Evolutionary conservation across 2,329 filamentous ascomycete species (phyloP), one percentile per base, ranked within the genome.

Genomic region (Penicillium sclerotiorum): DNA sequence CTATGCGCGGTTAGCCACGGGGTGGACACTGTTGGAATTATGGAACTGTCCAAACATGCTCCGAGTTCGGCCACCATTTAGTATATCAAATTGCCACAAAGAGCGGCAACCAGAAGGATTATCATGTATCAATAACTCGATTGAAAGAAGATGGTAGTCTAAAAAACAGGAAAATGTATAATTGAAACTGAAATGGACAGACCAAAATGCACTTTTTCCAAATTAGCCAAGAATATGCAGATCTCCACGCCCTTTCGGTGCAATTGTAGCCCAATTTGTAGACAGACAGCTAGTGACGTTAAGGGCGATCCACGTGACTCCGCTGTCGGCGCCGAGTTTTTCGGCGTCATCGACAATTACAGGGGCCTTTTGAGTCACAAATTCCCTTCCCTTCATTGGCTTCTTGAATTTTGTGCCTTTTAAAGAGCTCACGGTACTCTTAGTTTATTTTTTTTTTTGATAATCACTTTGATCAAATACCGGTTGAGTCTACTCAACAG

Each of bases 281-380:
- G 18, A 36, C 21, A 43, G 27, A 30, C 12, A n/a, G 21, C 8
- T 17, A 3, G 23, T 45, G 27, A 43, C 30, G 25, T 18, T 4
- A 23, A 21, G 38, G 33, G 12, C 3, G 30, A n/a, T 23, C 12
- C 59, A 61, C 56, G 59, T 61, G 59, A 58, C 59, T 61, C 59
- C 59, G 58, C 49, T 58, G 49, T 62, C 59, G 59, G 59, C 56
- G 53, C 58, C 57, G 50, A 59, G 56, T 50, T 55, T 56, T 35
- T 61, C 58, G 59, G 50, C 59, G 52, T 62, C 56, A 58, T 59
- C 47, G 50, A 53, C 50, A 41, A 49, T 51, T 35, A 39, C 41
- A 40, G 17, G 45, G 30, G n/a, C 18, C 25, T 48, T 49, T 59
- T 62, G 58, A 62, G 50, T 62, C 59, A 61, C 52, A 55, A 54